phyloP scores from a whole-genome alignment of 2,329 filamentous ascomycete genomes.

The Chrysoporthe deuterocubensis region DNA sequence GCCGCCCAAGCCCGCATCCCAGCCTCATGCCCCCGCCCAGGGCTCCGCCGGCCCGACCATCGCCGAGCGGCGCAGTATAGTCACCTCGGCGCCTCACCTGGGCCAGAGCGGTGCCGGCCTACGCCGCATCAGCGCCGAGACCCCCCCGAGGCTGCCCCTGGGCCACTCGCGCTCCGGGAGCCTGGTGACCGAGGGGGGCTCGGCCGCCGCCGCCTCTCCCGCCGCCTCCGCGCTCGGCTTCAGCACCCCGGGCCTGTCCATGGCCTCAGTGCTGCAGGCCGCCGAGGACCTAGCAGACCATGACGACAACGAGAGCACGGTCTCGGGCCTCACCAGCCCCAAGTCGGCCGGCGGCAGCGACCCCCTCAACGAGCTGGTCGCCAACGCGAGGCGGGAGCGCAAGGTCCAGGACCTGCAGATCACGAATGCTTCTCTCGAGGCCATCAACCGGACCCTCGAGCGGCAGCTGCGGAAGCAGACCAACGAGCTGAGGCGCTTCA shows the following conservation, averaged over 20 bases:
- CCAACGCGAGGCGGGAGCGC: slow-evolving; percentile 87
- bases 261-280: slow-evolving; percentile 61
- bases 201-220: slow-evolving; percentile 41
- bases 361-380: slow-evolving; percentile 74
- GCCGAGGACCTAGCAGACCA: slow-evolving; percentile 49
- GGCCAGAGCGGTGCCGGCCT: slow-evolving; percentile 41
- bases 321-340: slow-evolving; percentile 55
- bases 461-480: slow-evolving; percentile 90
- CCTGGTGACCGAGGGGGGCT: slow-evolving; percentile 37
- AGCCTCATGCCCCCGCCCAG: slow-evolving; percentile 28
- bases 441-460: slow-evolving; percentile 93
- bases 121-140: slow-evolving; percentile 48
- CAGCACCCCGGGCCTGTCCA: slow-evolving; percentile 46
- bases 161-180: slow-evolving; percentile 49
- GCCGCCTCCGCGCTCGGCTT: slow-evolving; percentile 34
- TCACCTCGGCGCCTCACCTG: slow-evolving; percentile 44
- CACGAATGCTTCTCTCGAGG: slow-evolving; percentile 90
- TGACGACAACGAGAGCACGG: slow-evolving; percentile 26
- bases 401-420: slow-evolving; percentile 98
- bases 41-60: slow-evolving; percentile 29
- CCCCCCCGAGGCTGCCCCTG: slow-evolving; percentile 40
- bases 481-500: slow-evolving; percentile 81
- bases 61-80: slow-evolving; percentile 37
- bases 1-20: slow-evolving; percentile 39
- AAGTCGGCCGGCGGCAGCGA: slow-evolving; percentile 60